These are phyloP conservation scores for Leishmania arabica DNA, from an alignment of 208 protist genomes.

Conservation along the genomic window DNA sequence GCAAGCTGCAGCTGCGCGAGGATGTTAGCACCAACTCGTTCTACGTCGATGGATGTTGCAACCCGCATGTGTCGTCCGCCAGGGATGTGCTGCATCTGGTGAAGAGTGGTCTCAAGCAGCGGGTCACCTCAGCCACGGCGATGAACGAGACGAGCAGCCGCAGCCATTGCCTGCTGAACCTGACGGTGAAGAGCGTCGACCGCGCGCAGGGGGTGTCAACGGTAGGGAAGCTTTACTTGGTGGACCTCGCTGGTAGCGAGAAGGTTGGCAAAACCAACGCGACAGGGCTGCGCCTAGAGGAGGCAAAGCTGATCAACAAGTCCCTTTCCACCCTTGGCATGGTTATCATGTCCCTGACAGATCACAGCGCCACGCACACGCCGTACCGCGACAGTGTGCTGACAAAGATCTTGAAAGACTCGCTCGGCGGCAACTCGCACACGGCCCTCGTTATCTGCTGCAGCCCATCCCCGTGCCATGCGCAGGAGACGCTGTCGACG, in stretches of 20 bases:
- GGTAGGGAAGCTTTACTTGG: slow-evolving; percentile 88
- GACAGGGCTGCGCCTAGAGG: slow-evolving; percentile 83
- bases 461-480: slow-evolving; percentile 77
- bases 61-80: slow-evolving; percentile 74
- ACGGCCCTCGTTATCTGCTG: slow-evolving; percentile 92
- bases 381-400: slow-evolving; percentile 92
- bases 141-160: slow-evolving; percentile 90
- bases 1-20: slow-evolving; percentile 67
- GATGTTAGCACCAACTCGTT: slow-evolving; percentile 63
- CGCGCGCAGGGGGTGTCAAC: slow-evolving; percentile 56
- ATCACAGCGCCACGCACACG: slow-evolving; percentile 56
- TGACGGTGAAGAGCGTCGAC: slow-evolving; percentile 79
- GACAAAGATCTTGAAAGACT: slow-evolving; percentile 88
- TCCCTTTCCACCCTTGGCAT: slow-evolving; percentile 87
- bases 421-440: slow-evolving; percentile 88
- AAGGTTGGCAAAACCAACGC: slow-evolving; percentile 88
- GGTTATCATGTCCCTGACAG: slow-evolving; percentile 86
- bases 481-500: slow-evolving; percentile 88
- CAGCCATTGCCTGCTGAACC: slow-evolving; percentile 84
- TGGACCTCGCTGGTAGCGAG: slow-evolving; percentile 91
- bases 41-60: slow-evolving; percentile 92
- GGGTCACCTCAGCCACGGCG: slow-evolving; percentile 84
- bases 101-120: slow-evolving; percentile 54
- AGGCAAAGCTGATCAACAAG: slow-evolving; percentile 94
- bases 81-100: slow-evolving; percentile 92